Conservation (phyloP, 1,284 basidiomycete genomes). For the Mrakiaceae sp. region DNA sequence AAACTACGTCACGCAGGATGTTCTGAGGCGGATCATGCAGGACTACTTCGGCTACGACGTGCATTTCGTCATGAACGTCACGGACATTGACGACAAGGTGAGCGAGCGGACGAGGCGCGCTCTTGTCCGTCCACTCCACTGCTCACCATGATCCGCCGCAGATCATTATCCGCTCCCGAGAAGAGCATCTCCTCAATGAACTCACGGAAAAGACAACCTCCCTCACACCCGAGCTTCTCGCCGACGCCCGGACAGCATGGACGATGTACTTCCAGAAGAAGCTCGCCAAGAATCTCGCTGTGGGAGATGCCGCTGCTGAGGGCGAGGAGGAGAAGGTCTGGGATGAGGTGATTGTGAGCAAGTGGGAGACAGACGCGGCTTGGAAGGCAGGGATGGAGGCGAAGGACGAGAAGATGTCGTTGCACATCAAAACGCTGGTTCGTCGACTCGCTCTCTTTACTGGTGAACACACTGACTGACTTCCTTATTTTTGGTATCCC, state of each 20-base stretch:
- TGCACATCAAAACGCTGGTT: constrained; percentile 68
- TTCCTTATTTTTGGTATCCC: neutral
- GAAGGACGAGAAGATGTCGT: constrained; percentile 80
- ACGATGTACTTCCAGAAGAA: constrained; percentile 49
- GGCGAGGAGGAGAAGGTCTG: constrained; percentile 43
- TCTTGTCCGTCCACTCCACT: constrained; percentile 15
- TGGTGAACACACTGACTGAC: neutral
- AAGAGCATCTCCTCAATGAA: constrained; percentile 64
- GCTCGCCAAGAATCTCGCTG: constrained; percentile 47
- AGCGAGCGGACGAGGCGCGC: constrained; percentile 18
- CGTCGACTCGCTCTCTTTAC: neutral
- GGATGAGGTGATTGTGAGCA: constrained; percentile 41
- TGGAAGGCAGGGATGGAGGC: constrained; percentile 61
- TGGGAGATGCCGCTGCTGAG: constrained; percentile 37
- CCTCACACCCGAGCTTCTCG: constrained; percentile 50
- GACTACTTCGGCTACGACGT: constrained; percentile 98
- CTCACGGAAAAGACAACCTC: constrained; percentile 37
- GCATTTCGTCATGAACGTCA: constrained; percentile 99
- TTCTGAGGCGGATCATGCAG: constrained; percentile 79
- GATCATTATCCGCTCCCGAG: constrained; percentile 84
- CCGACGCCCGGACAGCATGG: constrained; percentile 55
- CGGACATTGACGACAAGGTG: constrained; percentile 99
- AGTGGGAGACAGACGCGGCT: constrained; percentile 39
- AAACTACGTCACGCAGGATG: constrained; percentile 97
- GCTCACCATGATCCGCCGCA: constrained; percentile 28